These are phyloP conservation scores for Spirogloea muscicola DNA, from an alignment of 139 green algal species.

Conservation along the genomic window DNA sequence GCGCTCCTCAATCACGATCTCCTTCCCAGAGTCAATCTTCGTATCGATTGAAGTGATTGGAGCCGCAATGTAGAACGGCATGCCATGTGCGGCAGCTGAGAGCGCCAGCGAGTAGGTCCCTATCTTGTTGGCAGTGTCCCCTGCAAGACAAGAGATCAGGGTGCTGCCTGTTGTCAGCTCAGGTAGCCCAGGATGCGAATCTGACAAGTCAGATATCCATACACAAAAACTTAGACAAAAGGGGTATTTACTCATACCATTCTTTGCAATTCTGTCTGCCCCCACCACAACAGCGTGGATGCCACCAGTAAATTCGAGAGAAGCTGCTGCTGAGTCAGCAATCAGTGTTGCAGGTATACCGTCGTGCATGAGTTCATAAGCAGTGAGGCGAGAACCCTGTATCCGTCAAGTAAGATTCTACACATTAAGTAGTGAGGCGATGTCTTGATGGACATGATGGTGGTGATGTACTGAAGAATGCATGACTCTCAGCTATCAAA, in stretches of 20 bases:
- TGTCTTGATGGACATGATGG: too few species aligned
- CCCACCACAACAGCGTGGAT: constrained; percentile 93
- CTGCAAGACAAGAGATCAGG: constrained; percentile 3
- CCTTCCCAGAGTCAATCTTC: constrained; percentile 52
- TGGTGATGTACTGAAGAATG: too few species aligned
- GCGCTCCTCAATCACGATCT: constrained; percentile 78
- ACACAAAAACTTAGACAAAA: too few species aligned
- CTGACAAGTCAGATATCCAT: too few species aligned
- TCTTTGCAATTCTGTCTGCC: constrained; percentile 75
- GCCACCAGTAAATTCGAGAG: constrained; percentile 68
- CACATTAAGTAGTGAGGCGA: too few species aligned
- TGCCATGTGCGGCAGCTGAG: constrained; percentile 57
- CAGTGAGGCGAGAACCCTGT: constrained; percentile 81
- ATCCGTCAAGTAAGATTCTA: too few species aligned
- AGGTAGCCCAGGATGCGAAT: too few species aligned
- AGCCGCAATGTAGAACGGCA: constrained; percentile 94
- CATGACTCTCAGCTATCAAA: too few species aligned
- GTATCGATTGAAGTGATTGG: constrained; percentile 85
- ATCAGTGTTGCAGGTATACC: constrained; percentile 84
- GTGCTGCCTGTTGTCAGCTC: too few species aligned
- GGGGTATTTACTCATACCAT: too few species aligned
- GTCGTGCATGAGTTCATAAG: constrained; percentile 91
- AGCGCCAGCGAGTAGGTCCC: constrained; percentile 72
- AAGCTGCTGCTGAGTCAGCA: constrained; percentile 79
- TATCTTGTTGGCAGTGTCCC: constrained; percentile 76